Base-by-base conservation (phyloP, 768 basidiomycete species). In the Collybia sordida region DNA sequence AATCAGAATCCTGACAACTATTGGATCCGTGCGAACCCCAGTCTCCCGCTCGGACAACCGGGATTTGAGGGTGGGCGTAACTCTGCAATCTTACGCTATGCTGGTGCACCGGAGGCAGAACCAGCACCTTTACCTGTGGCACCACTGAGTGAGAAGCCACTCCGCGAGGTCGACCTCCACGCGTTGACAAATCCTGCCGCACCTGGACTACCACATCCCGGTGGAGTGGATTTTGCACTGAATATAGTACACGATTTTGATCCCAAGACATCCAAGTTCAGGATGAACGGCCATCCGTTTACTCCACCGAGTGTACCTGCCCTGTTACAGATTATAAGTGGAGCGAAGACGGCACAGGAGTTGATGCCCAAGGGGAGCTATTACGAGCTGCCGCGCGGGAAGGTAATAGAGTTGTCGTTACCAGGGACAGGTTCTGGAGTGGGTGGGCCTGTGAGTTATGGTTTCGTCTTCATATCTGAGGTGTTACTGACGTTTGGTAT, bases 21-120 rank as follows among this genome's bases (percentile, higher is more conserved):
- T 59, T 85, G 73, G 72, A 64, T 75, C 42, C 70, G 72, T 38
- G 62, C 72, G 21, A 51, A 65, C 45, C 63, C 64, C 47, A 57
- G 59, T 51, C 52, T 51, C 17, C 52, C 54, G 17, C 18, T 39
- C n/a, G n/a, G 45, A 14, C 42, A 28, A 28, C 18, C 48, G 12
- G 67, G 55, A 12, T 74, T 73, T 47, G 56, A 46, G 1, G 63
- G 61, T 18, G 72, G 71, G 7, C 63, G 73, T 47, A 80, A 77
- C 58, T 68, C 68, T 45, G 81, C 79, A 2, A 79, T 83, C 45
- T 57, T 83, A 19, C 72, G 77, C 42, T 83, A 83, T 49, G 57
- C 24, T 0, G 75, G 73, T 11, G 81, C 81, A 9, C 56, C 65
- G 1, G 48, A 43, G 14, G 50, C 54, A 8, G 80, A 82, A 21